Evolutionary conservation across 2,329 filamentous ascomycete species (phyloP).

Genomic region (Xenoacremonium recifei): DNA sequence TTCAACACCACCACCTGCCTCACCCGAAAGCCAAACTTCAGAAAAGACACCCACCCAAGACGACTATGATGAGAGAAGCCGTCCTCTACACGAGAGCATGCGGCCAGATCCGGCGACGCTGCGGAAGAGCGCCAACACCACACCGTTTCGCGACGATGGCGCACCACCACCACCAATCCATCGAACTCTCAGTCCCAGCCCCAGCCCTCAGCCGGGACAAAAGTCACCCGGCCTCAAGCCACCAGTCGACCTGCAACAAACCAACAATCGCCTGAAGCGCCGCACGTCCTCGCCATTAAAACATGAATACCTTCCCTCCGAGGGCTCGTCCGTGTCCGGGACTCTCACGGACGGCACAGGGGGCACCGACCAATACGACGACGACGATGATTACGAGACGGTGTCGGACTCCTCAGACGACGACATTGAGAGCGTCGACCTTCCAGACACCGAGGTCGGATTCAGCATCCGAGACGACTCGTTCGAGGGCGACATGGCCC

Average conservation of each 20-base stretch:
- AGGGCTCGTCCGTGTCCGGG: constrained; percentile 59
- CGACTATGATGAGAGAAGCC: constrained; percentile 26
- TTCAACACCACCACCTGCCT: constrained; percentile 22
- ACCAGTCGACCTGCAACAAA: constrained; percentile 46
- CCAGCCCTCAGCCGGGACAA: constrained; percentile 33
- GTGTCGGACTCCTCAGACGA: constrained; percentile 48
- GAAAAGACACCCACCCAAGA: constrained; percentile 39
- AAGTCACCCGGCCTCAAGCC: constrained; percentile 27
- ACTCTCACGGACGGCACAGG: constrained; percentile 48
- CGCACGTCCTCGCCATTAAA: constrained; percentile 91
- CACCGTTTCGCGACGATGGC: constrained; percentile 48
- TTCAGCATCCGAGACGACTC: constrained; percentile 49
- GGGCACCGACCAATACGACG: constrained; percentile 42
- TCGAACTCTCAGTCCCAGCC: constrained; percentile 38
- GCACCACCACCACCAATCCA: constrained; percentile 56
- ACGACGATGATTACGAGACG: constrained; percentile 51
- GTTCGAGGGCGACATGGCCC: constrained; percentile 8
- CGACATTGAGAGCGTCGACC: constrained; percentile 59
- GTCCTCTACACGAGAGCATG: constrained; percentile 36
- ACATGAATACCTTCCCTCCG: constrained; percentile 92
- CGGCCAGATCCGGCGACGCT: constrained; percentile 37
- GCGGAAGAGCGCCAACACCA: constrained; percentile 30
- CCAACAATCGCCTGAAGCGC: constrained; percentile 53
- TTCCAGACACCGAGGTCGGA: constrained; percentile 57
- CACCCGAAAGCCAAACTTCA: constrained; percentile 18